Conservation (phyloP, 1,284 basidiomycete species). For the Psilocybe mexicana region DNA sequence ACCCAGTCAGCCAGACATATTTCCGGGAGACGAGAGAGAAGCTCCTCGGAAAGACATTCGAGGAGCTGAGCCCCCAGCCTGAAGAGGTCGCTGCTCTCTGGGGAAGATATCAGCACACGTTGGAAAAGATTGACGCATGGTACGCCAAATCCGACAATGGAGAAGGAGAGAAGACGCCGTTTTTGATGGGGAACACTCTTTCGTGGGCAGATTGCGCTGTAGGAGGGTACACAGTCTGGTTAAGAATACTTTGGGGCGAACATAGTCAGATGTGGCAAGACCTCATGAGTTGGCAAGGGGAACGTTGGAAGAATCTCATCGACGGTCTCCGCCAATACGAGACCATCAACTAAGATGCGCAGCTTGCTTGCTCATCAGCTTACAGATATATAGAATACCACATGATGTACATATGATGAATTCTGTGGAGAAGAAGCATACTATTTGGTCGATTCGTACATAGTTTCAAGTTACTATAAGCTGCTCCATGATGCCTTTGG, state of each 20-base stretch:
- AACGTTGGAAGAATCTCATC: constrained; percentile 36
- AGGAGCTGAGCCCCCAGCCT: constrained; percentile 32
- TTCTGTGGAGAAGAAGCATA: no score
- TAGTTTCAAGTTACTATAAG: no score
- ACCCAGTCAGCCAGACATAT: constrained; percentile 33
- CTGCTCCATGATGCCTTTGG: no score
- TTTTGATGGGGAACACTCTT: constrained; percentile 28
- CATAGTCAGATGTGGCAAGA: constrained; percentile 38
- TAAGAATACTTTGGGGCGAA: constrained; percentile 33
- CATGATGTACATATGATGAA: no score
- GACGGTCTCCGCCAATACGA: constrained; percentile 14
- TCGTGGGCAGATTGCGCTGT: constrained; percentile 40
- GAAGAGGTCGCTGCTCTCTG: constrained; percentile 20
- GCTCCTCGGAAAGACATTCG: constrained; percentile 32
- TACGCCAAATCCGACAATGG: constrained; percentile 29
- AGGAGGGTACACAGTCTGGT: constrained; percentile 23
- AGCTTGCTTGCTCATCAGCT: no score
- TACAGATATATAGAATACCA: no score
- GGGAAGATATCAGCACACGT: constrained; percentile 31
- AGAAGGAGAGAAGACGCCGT: constrained; percentile 17
- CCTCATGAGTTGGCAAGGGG: constrained; percentile 34
- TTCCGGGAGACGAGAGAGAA: constrained; percentile 37
- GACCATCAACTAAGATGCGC: neutral
- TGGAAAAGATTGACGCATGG: constrained; percentile 30
- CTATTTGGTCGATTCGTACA: no score